phyloP scores from a whole-genome alignment of 1,139 yeast species.

The Suhomyces coccinellae region DNA sequence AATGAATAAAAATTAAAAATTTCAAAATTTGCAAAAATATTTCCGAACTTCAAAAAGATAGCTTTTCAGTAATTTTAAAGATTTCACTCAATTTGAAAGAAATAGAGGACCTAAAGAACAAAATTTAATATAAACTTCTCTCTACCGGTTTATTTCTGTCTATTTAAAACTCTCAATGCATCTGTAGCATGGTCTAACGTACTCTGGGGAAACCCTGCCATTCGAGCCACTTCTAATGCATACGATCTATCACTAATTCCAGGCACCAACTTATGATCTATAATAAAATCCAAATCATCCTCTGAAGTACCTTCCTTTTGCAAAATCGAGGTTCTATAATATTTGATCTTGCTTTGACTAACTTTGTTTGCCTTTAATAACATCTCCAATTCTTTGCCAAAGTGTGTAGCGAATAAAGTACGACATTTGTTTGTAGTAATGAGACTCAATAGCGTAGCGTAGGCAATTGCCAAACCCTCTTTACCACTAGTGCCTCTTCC shows the following conservation, averaged over 20 bases:
- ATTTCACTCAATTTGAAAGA: too few relatives aligned
- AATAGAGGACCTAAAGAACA: not conserved
- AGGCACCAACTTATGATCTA: conserved; percentile 62
- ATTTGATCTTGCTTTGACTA: conserved; percentile 39
- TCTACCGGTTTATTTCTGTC: not conserved
- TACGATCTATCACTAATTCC: conserved; percentile 81
- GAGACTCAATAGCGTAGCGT: conserved; percentile 68
- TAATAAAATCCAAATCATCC: conserved; percentile 28
- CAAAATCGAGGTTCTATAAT: conserved; percentile 52
- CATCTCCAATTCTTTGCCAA: conserved; percentile 64
- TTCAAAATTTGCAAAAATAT: too few relatives aligned
- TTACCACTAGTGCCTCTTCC: conserved; percentile 92
- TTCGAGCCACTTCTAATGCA: conserved; percentile 79
- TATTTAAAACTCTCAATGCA: conserved; percentile 28
- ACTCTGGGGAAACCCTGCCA: conserved; percentile 76
- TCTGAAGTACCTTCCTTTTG: conserved; percentile 9
- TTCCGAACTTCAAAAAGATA: too few relatives aligned
- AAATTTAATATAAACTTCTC: not conserved
- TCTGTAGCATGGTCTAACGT: conserved; percentile 55
- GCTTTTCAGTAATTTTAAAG: too few relatives aligned
- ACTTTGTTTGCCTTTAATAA: conserved; percentile 27
- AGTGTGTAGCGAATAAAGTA: conserved; percentile 91
- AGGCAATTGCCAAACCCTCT: conserved; percentile 91
- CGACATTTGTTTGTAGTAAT: conserved; percentile 61
- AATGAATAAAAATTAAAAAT: too few relatives aligned